phyloP scores from a whole-genome alignment of 140 eudicot species.

The Flaveria floridana region DNA sequence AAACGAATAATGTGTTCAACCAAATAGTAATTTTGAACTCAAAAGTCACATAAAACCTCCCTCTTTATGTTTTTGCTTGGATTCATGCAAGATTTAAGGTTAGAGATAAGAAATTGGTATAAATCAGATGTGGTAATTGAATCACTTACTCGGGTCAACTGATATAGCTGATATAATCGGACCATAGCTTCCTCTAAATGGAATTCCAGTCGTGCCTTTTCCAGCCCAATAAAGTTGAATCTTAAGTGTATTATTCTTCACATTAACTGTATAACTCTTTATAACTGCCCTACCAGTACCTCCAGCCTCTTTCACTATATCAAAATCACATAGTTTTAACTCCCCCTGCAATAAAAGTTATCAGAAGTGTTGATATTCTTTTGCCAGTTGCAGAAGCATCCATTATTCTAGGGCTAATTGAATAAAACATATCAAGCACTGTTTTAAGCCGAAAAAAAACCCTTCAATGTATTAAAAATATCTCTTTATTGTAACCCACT shows the following conservation, averaged over 20 bases:
- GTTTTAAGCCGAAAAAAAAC: no score
- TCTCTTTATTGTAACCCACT: no score
- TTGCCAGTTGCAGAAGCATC: not conserved
- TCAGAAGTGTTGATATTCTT: not conserved
- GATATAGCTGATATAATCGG: constrained; percentile 88
- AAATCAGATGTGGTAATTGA: not conserved
- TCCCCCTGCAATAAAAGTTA: constrained; percentile 41
- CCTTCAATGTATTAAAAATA: no score
- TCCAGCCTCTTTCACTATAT: constrained; percentile 69
- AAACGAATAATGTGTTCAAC: not conserved
- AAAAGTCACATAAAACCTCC: constrained; percentile 18
- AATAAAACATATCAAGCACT: no score
- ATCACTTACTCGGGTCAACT: constrained; percentile 40
- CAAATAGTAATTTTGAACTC: not conserved
- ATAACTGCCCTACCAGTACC: constrained; percentile 54
- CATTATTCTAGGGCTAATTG: no score
- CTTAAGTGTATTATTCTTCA: constrained; percentile 56
- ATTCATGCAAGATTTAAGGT: not conserved
- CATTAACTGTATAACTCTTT: constrained; percentile 45
- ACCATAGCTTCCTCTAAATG: constrained; percentile 69
- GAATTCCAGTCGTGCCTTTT: constrained; percentile 75
- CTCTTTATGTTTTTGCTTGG: not conserved
- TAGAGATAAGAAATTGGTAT: not conserved
- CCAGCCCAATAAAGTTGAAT: constrained; percentile 80
- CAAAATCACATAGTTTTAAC: constrained; percentile 64